phyloP scores from a whole-genome alignment of 2,329 filamentous ascomycete genomes.

The Pestalotiopsis sp. region DNA sequence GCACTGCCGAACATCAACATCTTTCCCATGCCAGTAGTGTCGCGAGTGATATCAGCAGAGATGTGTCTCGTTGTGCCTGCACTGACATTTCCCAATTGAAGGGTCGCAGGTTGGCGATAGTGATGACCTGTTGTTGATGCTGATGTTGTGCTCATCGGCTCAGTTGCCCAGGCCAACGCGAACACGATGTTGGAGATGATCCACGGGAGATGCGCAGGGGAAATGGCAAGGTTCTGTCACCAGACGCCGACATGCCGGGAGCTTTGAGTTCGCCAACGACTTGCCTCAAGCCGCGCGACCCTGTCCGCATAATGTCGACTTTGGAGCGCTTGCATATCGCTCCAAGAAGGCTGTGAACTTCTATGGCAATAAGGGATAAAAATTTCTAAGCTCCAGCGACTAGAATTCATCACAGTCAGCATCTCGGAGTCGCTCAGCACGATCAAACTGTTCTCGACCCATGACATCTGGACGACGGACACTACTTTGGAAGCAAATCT shows the following conservation, averaged over 20 bases:
- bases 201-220: not conserved
- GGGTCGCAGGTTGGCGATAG: too few relatives aligned
- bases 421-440: not conserved
- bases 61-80: too few relatives aligned
- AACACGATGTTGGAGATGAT: too few relatives aligned
- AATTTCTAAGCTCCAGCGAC: not conserved
- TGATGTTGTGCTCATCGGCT: too few relatives aligned
- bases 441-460: not conserved
- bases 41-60: not conserved
- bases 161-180: too few relatives aligned
- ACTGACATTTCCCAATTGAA: too few relatives aligned
- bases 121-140: too few relatives aligned
- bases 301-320: not conserved
- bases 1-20: not conserved
- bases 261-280: not conserved
- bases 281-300: not conserved
- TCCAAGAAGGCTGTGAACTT: not conserved
- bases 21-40: not conserved
- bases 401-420: not conserved
- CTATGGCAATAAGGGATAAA: not conserved
- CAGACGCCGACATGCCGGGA: not conserved
- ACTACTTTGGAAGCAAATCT: not conserved
- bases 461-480: not conserved
- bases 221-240: not conserved
- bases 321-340: not conserved